Base-by-base conservation (phyloP, 2,329 filamentous ascomycete species). In the Pezicula rhizophila region DNA sequence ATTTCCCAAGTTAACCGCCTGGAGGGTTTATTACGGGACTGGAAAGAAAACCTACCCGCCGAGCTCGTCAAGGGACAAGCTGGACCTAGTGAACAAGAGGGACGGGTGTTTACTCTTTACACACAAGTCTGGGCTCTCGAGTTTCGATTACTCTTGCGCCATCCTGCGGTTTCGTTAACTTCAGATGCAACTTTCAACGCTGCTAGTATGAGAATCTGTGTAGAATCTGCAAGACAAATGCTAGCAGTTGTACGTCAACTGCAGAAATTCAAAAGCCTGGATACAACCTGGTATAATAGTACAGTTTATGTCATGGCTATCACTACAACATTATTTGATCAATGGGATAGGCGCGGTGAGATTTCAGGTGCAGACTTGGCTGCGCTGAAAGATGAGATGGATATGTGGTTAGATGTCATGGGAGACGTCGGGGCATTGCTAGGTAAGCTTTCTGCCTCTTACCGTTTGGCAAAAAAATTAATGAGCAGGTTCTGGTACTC, bases 221-320 rank as follows among this genome's bases (percentile, higher is more conserved):
- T 88, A 31, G 77, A 82, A 43, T 79, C 80, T 8, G 78, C 84
- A 5, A 74, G 77, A 42, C 77, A 82, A 52, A 79, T 89, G 67
- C 70, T 91, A 2, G 70, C 73, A 18, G 74, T 77, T 23, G 78
- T 83, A 5, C 71, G 74, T 18, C 71, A 79, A 46, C 67, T 91
- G 42, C 77, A 79, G 50, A 75, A 74, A 56, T 71, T 82, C 49
- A 87, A 85, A 60, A 82, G 80, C 40, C 68, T 91, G 4, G 87
- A 92, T 60, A 87, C 85, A 1, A 89, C 86, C 1, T 91, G 87
- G 85, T 86, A 87, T 58, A 84, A 85, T 42, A 75, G 81, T 43
- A 83, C 86, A 0, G 77, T 87, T 5, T 89, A 87, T 60, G 75
- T 87, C 11, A 80, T 84, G 39, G 85, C 85, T 23, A 82, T 88